A percentile compares a stretch with the other conserved stretches of the same genome.
phyloP scores from a whole-genome alignment of 1,284 basidiomycete species.

The Apiotrichum porosum region DNA sequence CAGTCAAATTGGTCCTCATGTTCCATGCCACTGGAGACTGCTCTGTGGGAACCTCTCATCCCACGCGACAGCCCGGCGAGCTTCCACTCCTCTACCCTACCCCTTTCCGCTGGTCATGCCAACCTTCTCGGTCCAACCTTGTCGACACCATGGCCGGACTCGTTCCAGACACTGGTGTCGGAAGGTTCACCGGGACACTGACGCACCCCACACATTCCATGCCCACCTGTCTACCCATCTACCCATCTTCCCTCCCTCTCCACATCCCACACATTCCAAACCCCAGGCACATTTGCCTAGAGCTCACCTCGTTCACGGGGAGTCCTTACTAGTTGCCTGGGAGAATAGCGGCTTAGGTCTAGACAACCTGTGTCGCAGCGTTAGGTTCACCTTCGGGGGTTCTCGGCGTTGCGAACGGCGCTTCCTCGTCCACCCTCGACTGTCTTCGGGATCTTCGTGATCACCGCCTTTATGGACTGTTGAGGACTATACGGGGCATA shows the following conservation, averaged over 20 bases:
- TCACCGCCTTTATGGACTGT: conserved; percentile 1
- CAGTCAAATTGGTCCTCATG: too few relatives aligned
- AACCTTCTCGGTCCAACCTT: too few relatives aligned
- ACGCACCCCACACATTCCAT: neutral
- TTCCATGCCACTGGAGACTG: too few relatives aligned
- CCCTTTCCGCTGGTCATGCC: too few relatives aligned
- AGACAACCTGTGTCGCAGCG: conserved; percentile 19
- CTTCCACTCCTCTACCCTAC: too few relatives aligned
- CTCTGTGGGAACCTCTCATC: too few relatives aligned
- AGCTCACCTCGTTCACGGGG: conserved; percentile 16
- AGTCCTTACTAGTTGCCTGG: conserved; percentile 22
- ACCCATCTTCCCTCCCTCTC: neutral
- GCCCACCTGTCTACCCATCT: neutral
- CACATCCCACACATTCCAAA: neutral
- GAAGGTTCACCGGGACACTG: too few relatives aligned
- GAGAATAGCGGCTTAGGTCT: conserved; percentile 20
- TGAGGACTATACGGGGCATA: conserved; percentile 21
- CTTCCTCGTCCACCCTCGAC: conserved; percentile 19
- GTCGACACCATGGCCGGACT: too few relatives aligned
- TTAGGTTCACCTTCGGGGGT: neutral
- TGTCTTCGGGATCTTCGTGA: neutral
- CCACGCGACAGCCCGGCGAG: too few relatives aligned
- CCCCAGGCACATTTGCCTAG: conserved; percentile 23
- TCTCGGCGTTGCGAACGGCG: conserved; percentile 11
- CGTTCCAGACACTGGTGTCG: too few relatives aligned